Base-by-base conservation (phyloP, 352 stramenopile species). In the Globisporangium middletonii region DNA sequence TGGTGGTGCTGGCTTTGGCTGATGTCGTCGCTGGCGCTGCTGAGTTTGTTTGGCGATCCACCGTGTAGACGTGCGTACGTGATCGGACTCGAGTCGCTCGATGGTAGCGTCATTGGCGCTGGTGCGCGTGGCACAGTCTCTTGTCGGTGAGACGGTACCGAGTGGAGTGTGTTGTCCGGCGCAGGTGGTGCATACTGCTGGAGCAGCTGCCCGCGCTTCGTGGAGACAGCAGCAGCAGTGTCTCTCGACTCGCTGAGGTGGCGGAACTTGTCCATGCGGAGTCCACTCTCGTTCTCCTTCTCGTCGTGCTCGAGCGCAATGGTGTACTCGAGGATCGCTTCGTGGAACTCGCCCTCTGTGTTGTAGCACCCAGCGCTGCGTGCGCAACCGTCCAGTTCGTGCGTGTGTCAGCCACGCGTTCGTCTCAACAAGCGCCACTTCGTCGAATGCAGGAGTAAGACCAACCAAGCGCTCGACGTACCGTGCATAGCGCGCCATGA, bases 401-500 rank as follows among this genome's bases (percentile, higher is more conserved):
- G 2, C 19, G 35, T 12, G 3, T 19, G 15, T 28, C 18, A 55
- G 9, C 18, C 16, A 27, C 18, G 15, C 26, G 7, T 6, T 26
- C 33, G 4, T 3, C 6, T 30, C 9, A 18, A 43, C 27, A 6
- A 33, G 19, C 37, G 27, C n/a, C 0, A 6, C 47, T 5, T 11
- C 7, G n/a, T n/a, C n/a, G n/a, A n/a, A n/a, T n/a, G n/a, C n/a
- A n/a, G n/a, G n/a, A n/a, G n/a, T n/a, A n/a, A n/a, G n/a, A n/a
- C n/a, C n/a, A n/a, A n/a, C n/a, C n/a, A n/a, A 42, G 18, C 1
- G 7, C 19, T 61, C 33, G 33, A 11, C 59, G 1, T 53, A 79
- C 70, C 71, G 63, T 15, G 81, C 81, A 19, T 90, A 92, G 23
- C 79, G 76, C 13, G 82, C 82, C 82, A 92, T 90, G 42, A 92